These are phyloP conservation scores for Pulveroboletus sp. DNA, from an alignment of 768 basidiomycete genomes.

Conservation along the genomic window DNA sequence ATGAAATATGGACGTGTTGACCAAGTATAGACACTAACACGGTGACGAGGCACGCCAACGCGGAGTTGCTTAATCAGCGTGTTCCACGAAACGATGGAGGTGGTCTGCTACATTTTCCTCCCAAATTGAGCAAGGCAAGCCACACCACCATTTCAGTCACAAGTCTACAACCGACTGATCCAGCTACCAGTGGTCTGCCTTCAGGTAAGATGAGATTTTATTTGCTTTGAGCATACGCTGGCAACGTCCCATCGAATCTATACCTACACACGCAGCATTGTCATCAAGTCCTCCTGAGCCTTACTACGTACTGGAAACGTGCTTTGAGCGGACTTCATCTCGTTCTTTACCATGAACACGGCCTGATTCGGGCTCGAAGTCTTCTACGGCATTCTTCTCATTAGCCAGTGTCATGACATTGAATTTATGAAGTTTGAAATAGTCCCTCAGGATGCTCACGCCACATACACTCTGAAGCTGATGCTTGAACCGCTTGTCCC, in stretches of 20 bases:
- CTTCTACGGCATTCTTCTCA: slow-evolving; percentile 37
- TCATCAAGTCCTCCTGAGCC: background rate
- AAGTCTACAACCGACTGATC: too few relatives aligned
- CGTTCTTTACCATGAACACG: slow-evolving; percentile 28
- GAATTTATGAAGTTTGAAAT: slow-evolving; percentile 69
- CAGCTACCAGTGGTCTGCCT: too few relatives aligned
- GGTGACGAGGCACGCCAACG: too few relatives aligned
- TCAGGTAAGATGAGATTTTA: too few relatives aligned
- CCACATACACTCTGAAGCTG: slow-evolving; percentile 66
- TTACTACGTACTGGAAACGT: background rate
- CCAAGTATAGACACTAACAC: too few relatives aligned
- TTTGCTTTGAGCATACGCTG: too few relatives aligned
- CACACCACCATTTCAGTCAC: too few relatives aligned
- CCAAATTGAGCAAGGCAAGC: slow-evolving; percentile 12
- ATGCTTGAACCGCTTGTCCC: background rate
- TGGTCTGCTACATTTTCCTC: background rate
- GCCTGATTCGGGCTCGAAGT: slow-evolving; percentile 31
- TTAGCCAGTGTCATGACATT: slow-evolving; percentile 75
- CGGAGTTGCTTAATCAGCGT: too few relatives aligned
- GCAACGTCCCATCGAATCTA: background rate
- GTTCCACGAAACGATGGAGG: too few relatives aligned
- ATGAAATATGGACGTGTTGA: background rate
- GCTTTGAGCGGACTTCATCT: background rate
- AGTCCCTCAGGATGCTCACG: slow-evolving; percentile 67
- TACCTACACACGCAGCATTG: background rate